Conservation (phyloP, 108 stramenopile species). For the Parietichytrium sp. region DNA sequence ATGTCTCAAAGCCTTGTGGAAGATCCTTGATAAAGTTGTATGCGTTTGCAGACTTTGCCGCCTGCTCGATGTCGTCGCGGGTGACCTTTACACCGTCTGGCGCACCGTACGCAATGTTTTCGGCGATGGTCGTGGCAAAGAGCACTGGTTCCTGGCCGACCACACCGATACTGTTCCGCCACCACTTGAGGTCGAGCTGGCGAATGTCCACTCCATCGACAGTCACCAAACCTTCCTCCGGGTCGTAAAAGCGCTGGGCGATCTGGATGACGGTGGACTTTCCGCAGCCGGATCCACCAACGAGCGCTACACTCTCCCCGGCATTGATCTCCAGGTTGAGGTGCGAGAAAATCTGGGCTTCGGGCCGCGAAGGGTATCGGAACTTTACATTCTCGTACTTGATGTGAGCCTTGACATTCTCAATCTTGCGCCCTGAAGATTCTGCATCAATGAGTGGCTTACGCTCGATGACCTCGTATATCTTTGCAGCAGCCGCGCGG, state of each 20-base stretch:
- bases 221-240: background rate
- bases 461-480: slow-evolving; percentile 37
- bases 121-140: slow-evolving; percentile 78
- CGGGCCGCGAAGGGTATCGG: slow-evolving; percentile 44
- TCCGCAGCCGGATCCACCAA: slow-evolving; percentile 53
- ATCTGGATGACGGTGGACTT: slow-evolving; percentile 38
- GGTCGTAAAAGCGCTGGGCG: slow-evolving; percentile 40
- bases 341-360: background rate
- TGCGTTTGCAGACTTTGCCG: slow-evolving; percentile 63
- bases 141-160: slow-evolving; percentile 85
- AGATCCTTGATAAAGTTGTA: slow-evolving; percentile 70
- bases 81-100: background rate
- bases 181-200: background rate
- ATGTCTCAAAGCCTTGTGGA: slow-evolving; percentile 53
- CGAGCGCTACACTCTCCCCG: slow-evolving; percentile 43
- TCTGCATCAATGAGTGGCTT: background rate
- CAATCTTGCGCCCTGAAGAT: background rate
- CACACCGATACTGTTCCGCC: slow-evolving; percentile 60
- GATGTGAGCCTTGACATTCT: slow-evolving; percentile 28
- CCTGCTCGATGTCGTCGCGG: slow-evolving; percentile 49
- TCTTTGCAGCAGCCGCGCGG: background rate
- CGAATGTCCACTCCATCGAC: slow-evolving; percentile 38
- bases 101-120: slow-evolving; percentile 82
- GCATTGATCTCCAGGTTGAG: background rate
- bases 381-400: slow-evolving; percentile 46